Evolutionary conservation across 2,329 filamentous ascomycete genomes (phyloP).

Genomic region (Conoideocrella luteorostrata): DNA sequence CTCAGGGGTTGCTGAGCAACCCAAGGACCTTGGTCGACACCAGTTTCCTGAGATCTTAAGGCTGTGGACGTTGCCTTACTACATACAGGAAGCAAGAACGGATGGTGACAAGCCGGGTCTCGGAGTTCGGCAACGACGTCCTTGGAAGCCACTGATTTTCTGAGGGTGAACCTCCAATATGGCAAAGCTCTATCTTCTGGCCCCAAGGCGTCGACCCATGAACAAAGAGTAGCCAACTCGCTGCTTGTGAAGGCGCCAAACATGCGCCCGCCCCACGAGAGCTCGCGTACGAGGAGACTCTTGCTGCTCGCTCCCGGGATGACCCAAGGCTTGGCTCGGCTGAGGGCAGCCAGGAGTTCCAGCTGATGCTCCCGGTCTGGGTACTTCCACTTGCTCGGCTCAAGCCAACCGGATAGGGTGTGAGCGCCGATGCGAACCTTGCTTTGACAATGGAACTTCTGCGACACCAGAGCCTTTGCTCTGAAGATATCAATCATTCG

Average conservation of each 20-base stretch:
- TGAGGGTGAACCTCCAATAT: neutral
- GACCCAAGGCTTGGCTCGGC: slow-evolving; percentile 28
- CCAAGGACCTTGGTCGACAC: neutral
- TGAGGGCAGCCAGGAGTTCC: slow-evolving; percentile 10
- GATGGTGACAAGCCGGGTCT: too few relatives aligned
- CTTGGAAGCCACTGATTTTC: too few relatives aligned
- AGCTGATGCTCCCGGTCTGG: neutral
- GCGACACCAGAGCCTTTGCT: slow-evolving; percentile 8
- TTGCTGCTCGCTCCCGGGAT: slow-evolving; percentile 29
- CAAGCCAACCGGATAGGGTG: slow-evolving; percentile 7
- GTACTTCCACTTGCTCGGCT: neutral
- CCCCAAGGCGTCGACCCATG: slow-evolving; percentile 9
- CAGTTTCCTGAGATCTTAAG: too few relatives aligned
- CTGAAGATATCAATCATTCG: neutral
- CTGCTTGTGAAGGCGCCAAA: slow-evolving; percentile 41
- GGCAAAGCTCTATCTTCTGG: neutral
- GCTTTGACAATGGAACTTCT: slow-evolving; percentile 8
- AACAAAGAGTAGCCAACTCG: slow-evolving; percentile 21
- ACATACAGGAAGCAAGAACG: too few relatives aligned
- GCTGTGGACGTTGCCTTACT: too few relatives aligned
- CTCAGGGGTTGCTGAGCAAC: too few relatives aligned
- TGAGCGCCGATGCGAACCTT: slow-evolving; percentile 6
- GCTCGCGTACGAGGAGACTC: slow-evolving; percentile 34
- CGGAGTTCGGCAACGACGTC: too few relatives aligned
- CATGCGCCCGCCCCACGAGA: slow-evolving; percentile 41